Evolutionary conservation across 163 green algal genomes (phyloP).

Genomic region (Volvox carteri): DNA sequence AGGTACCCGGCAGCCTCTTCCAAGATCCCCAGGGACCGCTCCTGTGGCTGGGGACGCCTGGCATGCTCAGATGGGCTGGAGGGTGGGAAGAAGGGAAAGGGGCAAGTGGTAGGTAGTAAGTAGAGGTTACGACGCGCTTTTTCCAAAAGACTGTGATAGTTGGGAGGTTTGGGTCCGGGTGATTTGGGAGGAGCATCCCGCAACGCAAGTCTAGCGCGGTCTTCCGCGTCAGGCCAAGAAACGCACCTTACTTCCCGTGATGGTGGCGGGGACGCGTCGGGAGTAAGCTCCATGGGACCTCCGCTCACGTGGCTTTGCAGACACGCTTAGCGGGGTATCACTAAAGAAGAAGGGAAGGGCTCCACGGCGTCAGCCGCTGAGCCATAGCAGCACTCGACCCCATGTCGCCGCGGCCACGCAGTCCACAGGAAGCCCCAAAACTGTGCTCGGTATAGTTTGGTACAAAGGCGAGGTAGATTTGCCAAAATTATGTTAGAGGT

Average conservation of each 20-base stretch:
- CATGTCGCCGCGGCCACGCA: not conserved
- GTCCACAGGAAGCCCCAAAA: no score
- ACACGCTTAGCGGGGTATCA: not conserved
- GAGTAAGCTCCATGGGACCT: not conserved
- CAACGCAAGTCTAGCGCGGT: not conserved
- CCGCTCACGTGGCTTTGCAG: not conserved
- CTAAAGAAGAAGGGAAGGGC: not conserved
- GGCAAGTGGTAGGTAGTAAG: no score
- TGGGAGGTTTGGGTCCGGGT: not conserved
- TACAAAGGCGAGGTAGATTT: no score
- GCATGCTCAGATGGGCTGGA: constrained; percentile 2
- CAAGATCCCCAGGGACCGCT: not conserved
- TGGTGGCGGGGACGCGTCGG: not conserved
- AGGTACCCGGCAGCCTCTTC: not conserved
- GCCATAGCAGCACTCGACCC: not conserved
- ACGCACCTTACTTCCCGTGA: constrained; percentile 6
- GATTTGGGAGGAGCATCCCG: not conserved
- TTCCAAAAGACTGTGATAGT: no score
- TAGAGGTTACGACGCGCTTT: no score
- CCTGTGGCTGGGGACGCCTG: not conserved
- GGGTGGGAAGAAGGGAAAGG: no score
- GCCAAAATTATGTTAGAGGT: not conserved
- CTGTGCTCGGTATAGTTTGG: no score
- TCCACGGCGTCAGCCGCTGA: not conserved
- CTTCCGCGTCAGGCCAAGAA: no score